Evolutionary conservation across 2,329 filamentous ascomycete genomes (phyloP), one percentile per base, ranked within the genome.

Genomic region (Macrophomina pseudophaseolina): DNA sequence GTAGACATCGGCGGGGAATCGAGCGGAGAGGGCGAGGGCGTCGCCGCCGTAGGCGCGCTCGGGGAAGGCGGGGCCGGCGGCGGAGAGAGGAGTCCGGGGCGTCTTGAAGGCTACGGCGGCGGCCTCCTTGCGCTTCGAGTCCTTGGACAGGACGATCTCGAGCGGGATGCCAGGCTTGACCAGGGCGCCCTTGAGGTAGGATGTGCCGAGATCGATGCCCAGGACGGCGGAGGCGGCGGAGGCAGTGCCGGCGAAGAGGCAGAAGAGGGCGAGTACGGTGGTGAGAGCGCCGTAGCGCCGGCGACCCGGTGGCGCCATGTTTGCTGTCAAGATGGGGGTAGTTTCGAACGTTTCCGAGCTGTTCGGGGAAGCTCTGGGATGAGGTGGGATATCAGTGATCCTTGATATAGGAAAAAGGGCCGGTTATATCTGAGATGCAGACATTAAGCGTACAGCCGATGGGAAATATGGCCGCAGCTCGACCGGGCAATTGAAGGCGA

Each of bases 161-260:
- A 99, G 92, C 11, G 95, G 95, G 63, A 97, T 94, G 68, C 95
- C 95, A 2, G 95, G 95, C 82, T 98, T 98, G 69, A 99, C 94
- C 49, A 99, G 87, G 14, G 92, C 90, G 33, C 94, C 94, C 83
- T 98, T 99, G 82, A 99, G 91, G 82, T 97, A 97, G 79, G 97
- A 93, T 66, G 95, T 97, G 72, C 95, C 95, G 65, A 99, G 85
- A 80, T 99, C 95, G 74, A 99, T 87, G 70, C 95, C 95, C 28
- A 99, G 84, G 18, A 98, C 94, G 64, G 93, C 92, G 8, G 92
- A 88, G 44, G 86, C 86, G 65, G 86, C 88, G 66, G 86, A 86
- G 66, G 87, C 85, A 63, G 86, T 84, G 68, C 82, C 81, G 28
- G 81, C 80, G 71, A 88, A 84, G 67, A 89, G 80, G 66, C 87